Base-by-base conservation (phyloP, 73 alveolate genomes). In the Diophrys sp. region DNA sequence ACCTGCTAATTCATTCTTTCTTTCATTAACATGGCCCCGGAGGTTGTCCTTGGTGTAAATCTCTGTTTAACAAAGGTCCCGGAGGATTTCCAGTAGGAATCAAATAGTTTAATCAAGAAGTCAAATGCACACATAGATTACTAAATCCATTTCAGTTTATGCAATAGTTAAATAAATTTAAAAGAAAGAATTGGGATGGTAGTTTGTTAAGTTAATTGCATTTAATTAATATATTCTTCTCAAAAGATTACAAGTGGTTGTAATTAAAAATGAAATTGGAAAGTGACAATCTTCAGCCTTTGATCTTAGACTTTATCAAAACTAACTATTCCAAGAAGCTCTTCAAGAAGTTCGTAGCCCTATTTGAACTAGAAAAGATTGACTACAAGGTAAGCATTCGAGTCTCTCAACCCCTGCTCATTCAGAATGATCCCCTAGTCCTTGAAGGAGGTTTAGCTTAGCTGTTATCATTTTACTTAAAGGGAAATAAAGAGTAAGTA, bases 181-280 rank as follows among this genome's bases (percentile, higher is more conserved):
- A n/a, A n/a, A n/a, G n/a, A n/a, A n/a, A n/a, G n/a, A n/a, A n/a
- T n/a, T n/a, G n/a, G n/a, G n/a, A n/a, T n/a, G n/a, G n/a, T n/a
- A n/a, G n/a, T n/a, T n/a, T n/a, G n/a, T n/a, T n/a, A n/a, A n/a
- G n/a, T n/a, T n/a, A n/a, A n/a, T n/a, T n/a, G n/a, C n/a, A n/a
- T n/a, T n/a, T n/a, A n/a, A n/a, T n/a, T n/a, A n/a, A n/a, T n/a
- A n/a, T n/a, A n/a, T n/a, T n/a, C n/a, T n/a, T n/a, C n/a, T n/a
- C n/a, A n/a, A n/a, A n/a, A n/a, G n/a, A n/a, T n/a, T n/a, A n/a
- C 62, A 11, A 44, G 62, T 44, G 62, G 62, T 44, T 44, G 62
- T 44, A 11, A 44, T 44, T 44, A 44, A 44, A 44, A 44, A 44
- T 44, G 62, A 44, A 44, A 44, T 11, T 44, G 18, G 62, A 44